Conservation (phyloP, 352 stramenopile genomes). For the Blastocystis hominis region DNA sequence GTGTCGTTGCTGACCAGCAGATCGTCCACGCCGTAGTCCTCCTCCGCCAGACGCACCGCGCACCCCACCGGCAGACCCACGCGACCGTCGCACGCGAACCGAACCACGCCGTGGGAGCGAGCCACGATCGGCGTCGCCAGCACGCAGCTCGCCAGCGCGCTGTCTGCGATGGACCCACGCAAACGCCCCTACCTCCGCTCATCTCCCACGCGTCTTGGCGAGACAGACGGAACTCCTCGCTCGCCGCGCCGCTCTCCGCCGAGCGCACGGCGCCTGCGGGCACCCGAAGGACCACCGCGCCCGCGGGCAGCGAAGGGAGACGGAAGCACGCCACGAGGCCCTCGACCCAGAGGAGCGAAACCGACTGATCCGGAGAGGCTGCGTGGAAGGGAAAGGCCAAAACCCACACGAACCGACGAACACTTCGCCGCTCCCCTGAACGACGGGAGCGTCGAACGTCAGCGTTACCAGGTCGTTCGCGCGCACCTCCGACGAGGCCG, state of each 20-base stretch:
- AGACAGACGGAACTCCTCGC: background rate
- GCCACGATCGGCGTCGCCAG: background rate
- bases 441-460: background rate
- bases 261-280: conserved; percentile 11
- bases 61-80: background rate
- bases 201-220: background rate
- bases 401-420: background rate
- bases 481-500: background rate
- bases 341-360: background rate
- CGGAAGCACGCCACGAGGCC: background rate
- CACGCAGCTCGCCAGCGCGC: background rate
- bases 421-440: background rate
- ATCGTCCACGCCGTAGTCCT: background rate
- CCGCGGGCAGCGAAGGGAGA: background rate
- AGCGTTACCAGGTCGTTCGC: background rate
- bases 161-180: background rate
- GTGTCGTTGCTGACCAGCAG: background rate
- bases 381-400: background rate
- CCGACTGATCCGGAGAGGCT: background rate
- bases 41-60: background rate
- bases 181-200: background rate
- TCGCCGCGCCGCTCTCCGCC: background rate
- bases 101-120: background rate
- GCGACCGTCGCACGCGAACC: background rate
- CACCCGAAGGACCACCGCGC: background rate